Conservation (phyloP, 2,329 filamentous ascomycete species). For the Clonostachys chloroleuca region DNA sequence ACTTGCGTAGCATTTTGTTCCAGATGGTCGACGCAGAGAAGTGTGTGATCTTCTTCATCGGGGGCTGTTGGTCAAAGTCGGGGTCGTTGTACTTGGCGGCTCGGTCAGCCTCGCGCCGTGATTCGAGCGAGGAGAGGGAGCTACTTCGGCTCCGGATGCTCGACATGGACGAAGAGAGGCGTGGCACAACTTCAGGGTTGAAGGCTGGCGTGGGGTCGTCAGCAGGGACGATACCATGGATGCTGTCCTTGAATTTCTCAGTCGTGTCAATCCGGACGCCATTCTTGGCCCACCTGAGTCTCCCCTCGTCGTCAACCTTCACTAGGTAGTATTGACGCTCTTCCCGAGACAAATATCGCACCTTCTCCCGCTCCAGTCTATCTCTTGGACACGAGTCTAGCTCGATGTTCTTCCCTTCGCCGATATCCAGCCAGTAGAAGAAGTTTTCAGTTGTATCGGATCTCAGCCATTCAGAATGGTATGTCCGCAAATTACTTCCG, state of each 20-base stretch:
- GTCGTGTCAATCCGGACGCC: conserved; percentile 73
- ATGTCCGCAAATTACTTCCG: conserved; percentile 74
- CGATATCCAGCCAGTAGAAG: conserved; percentile 90
- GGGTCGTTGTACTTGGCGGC: conserved; percentile 60
- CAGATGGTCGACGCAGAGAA: conserved; percentile 69
- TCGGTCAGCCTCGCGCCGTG: conserved; percentile 52
- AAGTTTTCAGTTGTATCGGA: conserved; percentile 78
- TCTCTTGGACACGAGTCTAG: conserved; percentile 69
- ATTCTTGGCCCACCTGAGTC: conserved; percentile 85
- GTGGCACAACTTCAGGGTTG: conserved; percentile 13
- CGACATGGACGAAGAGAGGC: conserved; percentile 3
- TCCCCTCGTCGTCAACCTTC: conserved; percentile 66
- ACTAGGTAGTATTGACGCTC: conserved; percentile 81
- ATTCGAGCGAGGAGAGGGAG: conserved; percentile 32
- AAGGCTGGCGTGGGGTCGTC: conserved; percentile 57
- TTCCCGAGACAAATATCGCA: conserved; percentile 79
- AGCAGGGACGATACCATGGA: conserved; percentile 65
- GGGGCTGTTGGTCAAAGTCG: conserved; percentile 48
- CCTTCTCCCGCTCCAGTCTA: conserved; percentile 70
- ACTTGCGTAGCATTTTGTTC: conserved; percentile 73
- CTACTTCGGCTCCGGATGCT: conserved; percentile 15
- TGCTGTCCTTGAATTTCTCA: conserved; percentile 71
- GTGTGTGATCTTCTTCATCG: conserved; percentile 50
- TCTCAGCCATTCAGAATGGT: conserved; percentile 81
- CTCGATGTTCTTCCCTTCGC: conserved; percentile 67